These are phyloP conservation scores for Diaporthe capsici DNA, from an alignment of 2,329 filamentous ascomycete genomes.

Conservation along the genomic window DNA sequence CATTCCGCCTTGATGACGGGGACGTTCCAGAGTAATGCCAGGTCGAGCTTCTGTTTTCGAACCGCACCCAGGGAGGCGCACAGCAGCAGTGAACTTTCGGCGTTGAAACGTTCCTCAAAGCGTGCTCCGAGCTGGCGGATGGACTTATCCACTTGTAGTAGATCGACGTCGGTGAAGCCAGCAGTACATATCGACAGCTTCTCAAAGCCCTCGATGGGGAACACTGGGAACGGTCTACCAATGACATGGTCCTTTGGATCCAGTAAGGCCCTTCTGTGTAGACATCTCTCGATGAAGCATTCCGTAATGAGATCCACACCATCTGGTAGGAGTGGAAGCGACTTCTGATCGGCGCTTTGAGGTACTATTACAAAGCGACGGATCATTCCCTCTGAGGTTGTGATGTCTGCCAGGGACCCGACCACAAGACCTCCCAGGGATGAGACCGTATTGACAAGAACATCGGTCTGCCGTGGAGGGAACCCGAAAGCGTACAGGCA, in stretches of 20 bases:
- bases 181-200: constrained; percentile 83
- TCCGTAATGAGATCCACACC: constrained; percentile 78
- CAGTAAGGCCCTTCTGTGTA: constrained; percentile 77
- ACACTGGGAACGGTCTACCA: constrained; percentile 80
- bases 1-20: constrained; percentile 86
- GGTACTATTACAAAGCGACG: constrained; percentile 68
- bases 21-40: constrained; percentile 81
- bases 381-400: constrained; percentile 49
- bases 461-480: constrained; percentile 62
- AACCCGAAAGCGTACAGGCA: constrained; percentile 75
- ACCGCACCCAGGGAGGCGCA: constrained; percentile 72
- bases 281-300: constrained; percentile 92
- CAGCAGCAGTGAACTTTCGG: constrained; percentile 82
- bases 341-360: constrained; percentile 62
- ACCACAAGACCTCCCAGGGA: constrained; percentile 63
- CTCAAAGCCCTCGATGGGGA: constrained; percentile 79
- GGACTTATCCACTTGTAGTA: constrained; percentile 85
- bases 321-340: constrained; percentile 57
- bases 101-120: constrained; percentile 84
- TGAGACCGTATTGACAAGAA: constrained; percentile 62
- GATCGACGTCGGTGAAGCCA: constrained; percentile 85
- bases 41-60: constrained; percentile 81
- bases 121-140: constrained; percentile 82
- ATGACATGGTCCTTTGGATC: constrained; percentile 79
- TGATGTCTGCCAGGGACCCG: constrained; percentile 58